A percentile compares a stretch with the other conserved stretches of the same genome.
These are phyloP conservation scores for Gaertneriomyces semiglobifer DNA, from an alignment of 192 early-diverging fungal genomes.

Conservation along the genomic window DNA sequence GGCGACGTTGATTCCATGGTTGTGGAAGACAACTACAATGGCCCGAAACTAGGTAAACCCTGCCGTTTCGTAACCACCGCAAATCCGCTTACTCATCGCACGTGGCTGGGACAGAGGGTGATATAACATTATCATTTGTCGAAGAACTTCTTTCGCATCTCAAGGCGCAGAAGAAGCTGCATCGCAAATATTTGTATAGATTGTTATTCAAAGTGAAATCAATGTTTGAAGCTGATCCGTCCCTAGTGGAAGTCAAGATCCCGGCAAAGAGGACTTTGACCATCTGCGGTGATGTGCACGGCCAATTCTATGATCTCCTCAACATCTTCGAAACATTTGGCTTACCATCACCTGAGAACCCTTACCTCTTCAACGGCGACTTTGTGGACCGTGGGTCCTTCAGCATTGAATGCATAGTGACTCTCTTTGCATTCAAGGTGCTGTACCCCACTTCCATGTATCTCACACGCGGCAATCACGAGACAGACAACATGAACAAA, in stretches of 20 bases:
- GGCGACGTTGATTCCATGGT: conserved; percentile 64
- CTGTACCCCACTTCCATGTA: conserved; percentile 82
- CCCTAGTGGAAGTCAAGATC: conserved; percentile 82
- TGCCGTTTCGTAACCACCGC: too few relatives aligned
- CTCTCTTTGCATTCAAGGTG: conserved; percentile 86
- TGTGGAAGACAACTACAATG: conserved; percentile 69
- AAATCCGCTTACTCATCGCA: too few relatives aligned
- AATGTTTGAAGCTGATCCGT: conserved; percentile 69
- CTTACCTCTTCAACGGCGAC: conserved; percentile 89
- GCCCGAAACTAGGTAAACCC: conserved; percentile 64
- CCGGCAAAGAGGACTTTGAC: conserved; percentile 73
- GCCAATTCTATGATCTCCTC: conserved; percentile 96
- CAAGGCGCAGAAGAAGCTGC: conserved; percentile 86
- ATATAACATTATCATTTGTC: conserved; percentile 79
- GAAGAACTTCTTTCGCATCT: conserved; percentile 71
- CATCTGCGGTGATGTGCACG: conserved; percentile 98
- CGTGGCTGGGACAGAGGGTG: conserved; percentile 33
- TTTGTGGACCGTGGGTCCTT: conserved; percentile 99
- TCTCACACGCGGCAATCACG: conserved; percentile 95
- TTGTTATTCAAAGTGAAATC: conserved; percentile 76
- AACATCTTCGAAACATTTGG: conserved; percentile 95
- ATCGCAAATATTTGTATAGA: conserved; percentile 81
- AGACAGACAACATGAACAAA: conserved; percentile 98
- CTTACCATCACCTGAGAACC: conserved; percentile 70
- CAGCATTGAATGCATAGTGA: conserved; percentile 91